Conservation (phyloP, 768 basidiomycete species). For the Trametes coccinea region DNA sequence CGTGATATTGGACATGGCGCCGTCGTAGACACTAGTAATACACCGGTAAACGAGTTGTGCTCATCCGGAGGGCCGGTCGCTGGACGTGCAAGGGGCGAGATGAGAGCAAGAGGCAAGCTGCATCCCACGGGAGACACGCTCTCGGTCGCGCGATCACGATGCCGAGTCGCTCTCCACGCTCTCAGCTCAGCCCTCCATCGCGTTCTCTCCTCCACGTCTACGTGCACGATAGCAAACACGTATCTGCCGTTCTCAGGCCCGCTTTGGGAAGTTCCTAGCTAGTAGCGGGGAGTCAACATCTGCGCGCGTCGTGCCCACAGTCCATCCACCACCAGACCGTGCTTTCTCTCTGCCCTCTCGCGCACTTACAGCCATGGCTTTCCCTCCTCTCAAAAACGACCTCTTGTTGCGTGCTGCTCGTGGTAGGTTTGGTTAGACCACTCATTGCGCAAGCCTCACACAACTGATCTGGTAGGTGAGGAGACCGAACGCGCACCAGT, state of each 20-base stretch:
- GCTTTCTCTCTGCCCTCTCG: not conserved
- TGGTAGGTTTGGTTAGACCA: constrained; percentile 44
- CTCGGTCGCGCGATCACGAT: constrained; percentile 16
- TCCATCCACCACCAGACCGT: not conserved
- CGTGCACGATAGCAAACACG: constrained; percentile 3
- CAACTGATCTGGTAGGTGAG: constrained; percentile 52
- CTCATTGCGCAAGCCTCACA: not conserved
- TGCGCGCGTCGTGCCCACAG: not conserved
- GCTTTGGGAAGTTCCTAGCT: not conserved
- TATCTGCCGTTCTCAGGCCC: constrained; percentile 4
- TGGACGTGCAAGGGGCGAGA: constrained; percentile 17
- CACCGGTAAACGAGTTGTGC: not conserved
- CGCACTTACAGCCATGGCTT: constrained; percentile 40
- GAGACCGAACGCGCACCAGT: constrained; percentile 91
- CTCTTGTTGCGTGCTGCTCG: constrained; percentile 84
- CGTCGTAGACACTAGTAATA: not conserved
- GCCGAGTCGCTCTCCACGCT: constrained; percentile 1
- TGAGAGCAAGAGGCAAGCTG: constrained; percentile 19
- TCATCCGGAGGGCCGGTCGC: constrained; percentile 12
- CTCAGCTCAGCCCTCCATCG: not conserved
- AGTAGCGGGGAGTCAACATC: not conserved
- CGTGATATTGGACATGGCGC: constrained; percentile 45
- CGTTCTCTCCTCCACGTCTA: constrained; percentile 12
- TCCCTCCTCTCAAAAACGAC: constrained; percentile 84
- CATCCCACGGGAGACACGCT: constrained; percentile 17